phyloP scores from a whole-genome alignment of 2,329 filamentous ascomycete species.

The Periconia sp. region DNA sequence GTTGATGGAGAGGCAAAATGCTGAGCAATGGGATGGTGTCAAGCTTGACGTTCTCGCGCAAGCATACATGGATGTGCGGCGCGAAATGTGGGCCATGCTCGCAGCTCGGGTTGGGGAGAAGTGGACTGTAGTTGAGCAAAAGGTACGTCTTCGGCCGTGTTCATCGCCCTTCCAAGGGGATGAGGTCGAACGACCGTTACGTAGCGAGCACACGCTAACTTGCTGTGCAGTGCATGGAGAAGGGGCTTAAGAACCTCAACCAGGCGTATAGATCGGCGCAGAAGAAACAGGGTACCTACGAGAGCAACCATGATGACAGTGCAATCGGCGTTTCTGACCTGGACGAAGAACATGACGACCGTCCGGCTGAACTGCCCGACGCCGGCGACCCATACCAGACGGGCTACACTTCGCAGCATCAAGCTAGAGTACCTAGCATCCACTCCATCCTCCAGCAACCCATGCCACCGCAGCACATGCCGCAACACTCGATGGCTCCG shows the following conservation, averaged over 20 bases:
- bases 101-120: conserved; percentile 65
- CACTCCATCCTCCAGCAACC: conserved; percentile 45
- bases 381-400: conserved; percentile 26
- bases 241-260: conserved; percentile 81
- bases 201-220: conserved; percentile 16
- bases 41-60: conserved; percentile 76
- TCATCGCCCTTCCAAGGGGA: background rate
- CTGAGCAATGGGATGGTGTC: conserved; percentile 78
- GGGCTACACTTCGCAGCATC: conserved; percentile 29
- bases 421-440: conserved; percentile 46
- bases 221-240: conserved; percentile 74
- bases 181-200: too few species aligned
- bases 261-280: conserved; percentile 70
- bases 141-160: conserved; percentile 60
- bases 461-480: conserved; percentile 15
- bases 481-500: conserved; percentile 5
- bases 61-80: conserved; percentile 79
- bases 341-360: conserved; percentile 51
- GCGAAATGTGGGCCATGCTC: conserved; percentile 80
- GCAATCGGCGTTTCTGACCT: conserved; percentile 65
- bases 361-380: conserved; percentile 31
- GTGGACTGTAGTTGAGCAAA: conserved; percentile 75
- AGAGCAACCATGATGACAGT: conserved; percentile 67
- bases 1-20: conserved; percentile 74
- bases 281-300: conserved; percentile 64